Conservation (phyloP, 306 rosid species). For the Glycyrrhiza uralensis region DNA sequence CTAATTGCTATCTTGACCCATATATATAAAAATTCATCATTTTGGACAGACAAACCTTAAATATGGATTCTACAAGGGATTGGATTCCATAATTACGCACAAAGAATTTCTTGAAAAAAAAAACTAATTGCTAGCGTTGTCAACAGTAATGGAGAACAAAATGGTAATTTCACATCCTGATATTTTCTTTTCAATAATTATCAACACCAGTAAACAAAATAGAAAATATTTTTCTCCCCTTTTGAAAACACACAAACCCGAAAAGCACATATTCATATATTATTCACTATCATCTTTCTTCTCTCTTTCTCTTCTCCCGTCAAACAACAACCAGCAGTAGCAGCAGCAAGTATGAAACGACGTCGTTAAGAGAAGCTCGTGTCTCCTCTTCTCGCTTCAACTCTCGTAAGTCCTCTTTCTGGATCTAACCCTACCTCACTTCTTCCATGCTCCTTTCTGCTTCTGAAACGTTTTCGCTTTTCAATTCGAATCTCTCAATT, state of each 20-base stretch:
- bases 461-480: not conserved
- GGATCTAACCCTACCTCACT: not conserved
- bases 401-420: constrained; percentile 2
- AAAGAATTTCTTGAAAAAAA: too few species aligned
- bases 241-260: not conserved
- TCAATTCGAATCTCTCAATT: not conserved
- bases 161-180: too few species aligned
- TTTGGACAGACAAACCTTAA: too few species aligned
- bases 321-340: not conserved
- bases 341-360: not conserved
- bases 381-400: not conserved
- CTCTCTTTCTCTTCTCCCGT: not conserved
- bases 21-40: too few species aligned
- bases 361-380: not conserved
- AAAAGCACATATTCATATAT: not conserved
- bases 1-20: too few species aligned
- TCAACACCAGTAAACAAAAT: too few species aligned
- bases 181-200: too few species aligned
- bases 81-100: too few species aligned
- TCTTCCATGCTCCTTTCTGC: not conserved
- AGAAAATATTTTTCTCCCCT: too few species aligned
- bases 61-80: too few species aligned
- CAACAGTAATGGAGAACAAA: too few species aligned
- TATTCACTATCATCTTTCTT: not conserved
- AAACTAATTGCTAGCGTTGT: too few species aligned